These are phyloP conservation scores for Microsporum audouinii DNA, from an alignment of 2,329 filamentous ascomycete genomes.

Conservation along the genomic window DNA sequence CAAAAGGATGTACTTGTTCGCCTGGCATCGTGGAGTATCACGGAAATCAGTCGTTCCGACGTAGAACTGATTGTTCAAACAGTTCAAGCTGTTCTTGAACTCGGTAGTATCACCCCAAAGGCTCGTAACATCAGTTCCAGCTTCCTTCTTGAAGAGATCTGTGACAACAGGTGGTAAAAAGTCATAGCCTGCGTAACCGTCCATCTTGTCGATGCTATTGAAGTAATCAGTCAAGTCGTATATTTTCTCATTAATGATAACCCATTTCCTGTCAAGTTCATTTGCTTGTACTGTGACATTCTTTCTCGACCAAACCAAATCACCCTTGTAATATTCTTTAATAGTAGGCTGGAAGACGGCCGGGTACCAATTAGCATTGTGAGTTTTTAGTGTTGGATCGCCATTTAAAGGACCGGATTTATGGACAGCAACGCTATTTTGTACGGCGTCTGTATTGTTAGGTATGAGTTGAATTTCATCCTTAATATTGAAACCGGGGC, in stretches of 20 bases:
- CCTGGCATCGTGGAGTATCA: conserved; percentile 59
- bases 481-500: conserved; percentile 57
- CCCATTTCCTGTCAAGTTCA: conserved; percentile 62
- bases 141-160: conserved; percentile 58
- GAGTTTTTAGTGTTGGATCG: conserved; percentile 47
- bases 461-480: conserved; percentile 42
- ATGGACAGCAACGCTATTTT: conserved; percentile 51
- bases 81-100: conserved; percentile 59
- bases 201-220: conserved; percentile 53
- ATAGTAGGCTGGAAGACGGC: conserved; percentile 65
- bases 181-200: conserved; percentile 47
- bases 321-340: conserved; percentile 74
- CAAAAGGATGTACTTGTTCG: conserved; percentile 84
- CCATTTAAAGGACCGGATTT: conserved; percentile 52
- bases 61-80: conserved; percentile 74
- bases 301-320: conserved; percentile 59
- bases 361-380: conserved; percentile 63
- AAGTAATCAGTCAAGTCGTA: conserved; percentile 94
- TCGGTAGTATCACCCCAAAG: conserved; percentile 45
- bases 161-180: conserved; percentile 63
- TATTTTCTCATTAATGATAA: conserved; percentile 60
- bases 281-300: conserved; percentile 55
- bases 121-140: conserved; percentile 65
- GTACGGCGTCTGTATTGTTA: conserved; percentile 52
- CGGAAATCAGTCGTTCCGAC: conserved; percentile 79